phyloP scores from a whole-genome alignment of 805 yeast genomes.

The Candida stauntonica region DNA sequence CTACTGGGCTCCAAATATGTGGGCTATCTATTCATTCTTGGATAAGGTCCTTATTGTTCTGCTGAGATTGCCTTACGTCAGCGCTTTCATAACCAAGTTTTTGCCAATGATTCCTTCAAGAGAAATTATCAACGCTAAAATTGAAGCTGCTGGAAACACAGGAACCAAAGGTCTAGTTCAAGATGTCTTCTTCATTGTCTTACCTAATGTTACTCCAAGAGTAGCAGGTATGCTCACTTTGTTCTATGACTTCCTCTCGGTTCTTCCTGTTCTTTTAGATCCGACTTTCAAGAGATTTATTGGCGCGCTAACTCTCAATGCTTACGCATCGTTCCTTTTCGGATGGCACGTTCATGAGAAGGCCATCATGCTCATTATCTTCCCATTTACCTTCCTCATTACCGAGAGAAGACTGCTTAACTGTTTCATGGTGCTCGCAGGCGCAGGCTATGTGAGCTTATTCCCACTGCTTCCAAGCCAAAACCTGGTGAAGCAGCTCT shows the following conservation, averaged over 20 bases:
- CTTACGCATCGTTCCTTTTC: slow-evolving; percentile 83
- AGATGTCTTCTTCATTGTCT: slow-evolving; percentile 73
- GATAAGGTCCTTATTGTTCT: slow-evolving; percentile 64
- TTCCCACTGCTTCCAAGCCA: slow-evolving; percentile 86
- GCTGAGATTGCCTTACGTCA: slow-evolving; percentile 34
- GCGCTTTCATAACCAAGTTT: slow-evolving; percentile 35
- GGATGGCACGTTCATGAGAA: slow-evolving; percentile 99
- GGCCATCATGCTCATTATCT: slow-evolving; percentile 83
- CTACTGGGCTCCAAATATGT: slow-evolving; percentile 97
- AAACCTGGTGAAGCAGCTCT: slow-evolving; percentile 67
- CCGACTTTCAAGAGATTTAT: slow-evolving; percentile 78
- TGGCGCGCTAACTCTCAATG: slow-evolving; percentile 85
- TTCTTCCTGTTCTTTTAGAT: slow-evolving; percentile 62
- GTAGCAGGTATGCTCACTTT: slow-evolving; percentile 74
- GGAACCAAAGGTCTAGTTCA: slow-evolving; percentile 89
- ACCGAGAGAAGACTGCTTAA: slow-evolving; percentile 67
- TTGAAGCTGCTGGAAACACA: slow-evolving; percentile 33
- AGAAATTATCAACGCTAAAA: slow-evolving; percentile 27
- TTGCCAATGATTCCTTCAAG: slow-evolving; percentile 31
- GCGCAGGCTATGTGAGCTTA: slow-evolving; percentile 81
- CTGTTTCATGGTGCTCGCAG: slow-evolving; percentile 65
- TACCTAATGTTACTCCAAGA: slow-evolving; percentile 78
- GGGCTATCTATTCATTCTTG: slow-evolving; percentile 88
- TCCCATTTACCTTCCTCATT: slow-evolving; percentile 78
- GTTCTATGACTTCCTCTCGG: slow-evolving; percentile 78